Percentiles rank a stretch among this genome's conserved stretches.
Evolutionary conservation across 306 rosid species (phyloP).

Genomic region (Gastrolobium villosum): DNA sequence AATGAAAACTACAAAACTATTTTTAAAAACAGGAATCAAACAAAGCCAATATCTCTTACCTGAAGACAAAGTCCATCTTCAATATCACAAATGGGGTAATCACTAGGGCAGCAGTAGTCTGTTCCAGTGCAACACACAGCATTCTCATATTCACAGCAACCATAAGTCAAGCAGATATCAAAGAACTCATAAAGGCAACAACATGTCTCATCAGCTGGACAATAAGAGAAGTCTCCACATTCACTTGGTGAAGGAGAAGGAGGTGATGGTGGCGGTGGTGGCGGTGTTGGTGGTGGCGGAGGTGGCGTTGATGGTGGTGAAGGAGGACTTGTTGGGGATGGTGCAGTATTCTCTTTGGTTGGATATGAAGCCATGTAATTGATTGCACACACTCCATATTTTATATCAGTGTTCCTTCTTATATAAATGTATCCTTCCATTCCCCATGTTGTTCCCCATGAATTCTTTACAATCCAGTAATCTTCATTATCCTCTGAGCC

Average conservation of each 20-base stretch:
- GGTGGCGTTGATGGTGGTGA: slow-evolving; percentile 55
- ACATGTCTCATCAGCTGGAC: slow-evolving; percentile 72
- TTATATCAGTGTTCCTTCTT: slow-evolving; percentile 65
- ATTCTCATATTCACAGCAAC: slow-evolving; percentile 75
- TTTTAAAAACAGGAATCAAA: too few relatives aligned
- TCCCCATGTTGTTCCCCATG: slow-evolving; percentile 92
- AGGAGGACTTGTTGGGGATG: slow-evolving; percentile 70
- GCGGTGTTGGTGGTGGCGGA: slow-evolving; percentile 26
- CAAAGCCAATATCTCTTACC: slow-evolving; percentile 53
- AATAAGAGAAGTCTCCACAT: slow-evolving; percentile 76
- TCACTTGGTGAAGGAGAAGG: slow-evolving; percentile 76
- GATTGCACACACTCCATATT: slow-evolving; percentile 80
- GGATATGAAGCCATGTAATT: slow-evolving; percentile 84
- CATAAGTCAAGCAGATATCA: slow-evolving; percentile 64
- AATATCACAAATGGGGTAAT: slow-evolving; percentile 77
- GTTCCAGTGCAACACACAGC: slow-evolving; percentile 81
- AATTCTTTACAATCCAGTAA: slow-evolving; percentile 89
- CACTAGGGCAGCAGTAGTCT: slow-evolving; percentile 76
- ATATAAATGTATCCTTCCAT: slow-evolving; percentile 70
- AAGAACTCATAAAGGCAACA: slow-evolving; percentile 62
- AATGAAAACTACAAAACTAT: too few relatives aligned
- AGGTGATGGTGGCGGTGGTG: slow-evolving; percentile 49
- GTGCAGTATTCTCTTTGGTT: slow-evolving; percentile 69
- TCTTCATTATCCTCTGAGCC: slow-evolving; percentile 75
- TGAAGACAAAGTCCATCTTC: slow-evolving; percentile 71